Evolutionary conservation across 768 basidiomycete species (phyloP).

Genomic region (Lepiota brunneoincarnata): DNA sequence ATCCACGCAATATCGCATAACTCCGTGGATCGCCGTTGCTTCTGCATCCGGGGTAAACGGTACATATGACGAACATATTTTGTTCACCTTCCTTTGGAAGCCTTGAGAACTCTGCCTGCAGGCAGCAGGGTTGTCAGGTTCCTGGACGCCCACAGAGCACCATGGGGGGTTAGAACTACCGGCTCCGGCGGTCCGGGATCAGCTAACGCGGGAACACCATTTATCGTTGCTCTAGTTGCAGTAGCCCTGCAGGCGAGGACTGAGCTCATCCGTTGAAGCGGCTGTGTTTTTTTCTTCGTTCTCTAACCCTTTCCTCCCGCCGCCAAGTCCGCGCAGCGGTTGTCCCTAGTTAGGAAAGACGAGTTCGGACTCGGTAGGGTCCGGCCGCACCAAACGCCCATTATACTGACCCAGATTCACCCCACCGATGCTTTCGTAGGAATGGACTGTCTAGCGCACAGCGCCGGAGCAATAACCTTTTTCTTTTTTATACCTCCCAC

Average conservation of each 20-base stretch:
- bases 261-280: no score
- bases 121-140: neutral
- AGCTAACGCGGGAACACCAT: no score
- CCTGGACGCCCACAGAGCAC: neutral
- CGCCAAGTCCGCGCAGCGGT: no score
- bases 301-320: no score
- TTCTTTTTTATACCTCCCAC: no score
- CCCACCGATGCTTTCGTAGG: slow-evolving; percentile 1
- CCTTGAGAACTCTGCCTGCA: neutral
- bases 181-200: no score
- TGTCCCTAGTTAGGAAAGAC: no score
- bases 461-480: neutral
- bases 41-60: neutral
- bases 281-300: no score
- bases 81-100: neutral
- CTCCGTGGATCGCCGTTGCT: neutral
- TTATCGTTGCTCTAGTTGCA: no score
- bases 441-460: neutral
- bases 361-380: no score
- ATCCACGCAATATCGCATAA: neutral
- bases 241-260: no score
- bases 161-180: neutral
- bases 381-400: no score
- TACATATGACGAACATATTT: slow-evolving; percentile 6
- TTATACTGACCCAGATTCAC: neutral